Conservation (phyloP, 2,329 filamentous ascomycete genomes). For the Ceratocystis colombiana region DNA sequence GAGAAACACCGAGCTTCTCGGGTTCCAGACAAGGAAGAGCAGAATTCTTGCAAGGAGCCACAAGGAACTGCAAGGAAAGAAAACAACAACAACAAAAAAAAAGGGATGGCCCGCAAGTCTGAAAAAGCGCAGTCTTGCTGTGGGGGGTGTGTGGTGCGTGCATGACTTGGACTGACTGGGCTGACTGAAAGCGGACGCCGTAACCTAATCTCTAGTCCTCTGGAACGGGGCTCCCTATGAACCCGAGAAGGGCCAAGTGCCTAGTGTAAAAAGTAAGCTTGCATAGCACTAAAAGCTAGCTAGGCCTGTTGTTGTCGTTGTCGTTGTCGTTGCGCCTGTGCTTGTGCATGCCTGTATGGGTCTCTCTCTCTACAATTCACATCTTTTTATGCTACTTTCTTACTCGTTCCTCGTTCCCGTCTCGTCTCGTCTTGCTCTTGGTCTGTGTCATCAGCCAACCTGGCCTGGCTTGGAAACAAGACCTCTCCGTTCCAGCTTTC, state of each 20-base stretch:
- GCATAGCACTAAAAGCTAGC: no score
- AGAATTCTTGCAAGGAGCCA: no score
- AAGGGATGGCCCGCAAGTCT: not conserved
- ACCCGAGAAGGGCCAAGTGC: not conserved
- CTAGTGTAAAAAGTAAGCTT: no score
- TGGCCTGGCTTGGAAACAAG: no score
- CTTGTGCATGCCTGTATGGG: not conserved
- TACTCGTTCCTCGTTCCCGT: not conserved
- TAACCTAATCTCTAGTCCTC: not conserved
- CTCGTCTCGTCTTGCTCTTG: no score
- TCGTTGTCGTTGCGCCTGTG: not conserved
- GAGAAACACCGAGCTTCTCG: conserved; percentile 1
- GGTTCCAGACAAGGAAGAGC: conserved; percentile 7
- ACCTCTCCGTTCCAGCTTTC: not conserved
- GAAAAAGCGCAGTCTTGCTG: not conserved
- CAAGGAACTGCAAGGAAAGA: no score
- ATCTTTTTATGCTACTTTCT: not conserved
- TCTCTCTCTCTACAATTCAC: no score
- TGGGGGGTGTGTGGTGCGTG: not conserved
- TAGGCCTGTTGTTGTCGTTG: not conserved
- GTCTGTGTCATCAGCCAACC: no score
- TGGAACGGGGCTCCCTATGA: conserved; percentile 13
- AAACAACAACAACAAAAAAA: not conserved
- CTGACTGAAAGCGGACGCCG: conserved; percentile 7
- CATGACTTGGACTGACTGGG: no score